Evolutionary conservation across 1,139 yeast genomes (phyloP).

Genomic region (Diutina scorzettiae): DNA sequence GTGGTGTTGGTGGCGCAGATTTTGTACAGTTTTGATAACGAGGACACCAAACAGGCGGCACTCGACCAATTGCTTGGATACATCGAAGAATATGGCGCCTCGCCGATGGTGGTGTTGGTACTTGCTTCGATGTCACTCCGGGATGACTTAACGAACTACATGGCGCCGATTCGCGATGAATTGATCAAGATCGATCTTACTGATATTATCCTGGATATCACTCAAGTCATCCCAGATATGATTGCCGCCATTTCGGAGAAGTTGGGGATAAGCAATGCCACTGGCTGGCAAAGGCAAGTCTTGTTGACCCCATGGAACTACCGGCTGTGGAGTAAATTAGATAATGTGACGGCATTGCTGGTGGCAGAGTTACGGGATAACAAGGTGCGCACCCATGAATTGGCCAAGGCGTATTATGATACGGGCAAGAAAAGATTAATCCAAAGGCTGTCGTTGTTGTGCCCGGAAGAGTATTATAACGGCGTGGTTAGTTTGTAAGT

Average conservation of each 20-base stretch:
- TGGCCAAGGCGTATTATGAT: slow-evolving; percentile 39
- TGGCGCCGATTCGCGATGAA: slow-evolving; percentile 58
- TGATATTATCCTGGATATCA: slow-evolving; percentile 37
- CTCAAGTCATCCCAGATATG: slow-evolving; percentile 47
- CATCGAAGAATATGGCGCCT: slow-evolving; percentile 52
- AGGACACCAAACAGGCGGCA: slow-evolving; percentile 74
- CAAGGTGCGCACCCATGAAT: slow-evolving; percentile 37
- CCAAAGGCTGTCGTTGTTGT: slow-evolving; percentile 40
- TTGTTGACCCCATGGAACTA: slow-evolving; percentile 62
- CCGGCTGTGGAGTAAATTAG: slow-evolving; percentile 56
- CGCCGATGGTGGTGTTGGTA: slow-evolving; percentile 53
- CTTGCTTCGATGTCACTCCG: slow-evolving; percentile 72
- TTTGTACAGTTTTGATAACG: slow-evolving; percentile 58
- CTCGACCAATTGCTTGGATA: slow-evolving; percentile 55
- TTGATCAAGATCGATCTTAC: slow-evolving; percentile 38
- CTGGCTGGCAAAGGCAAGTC: slow-evolving; percentile 60
- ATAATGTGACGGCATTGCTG: slow-evolving; percentile 30
- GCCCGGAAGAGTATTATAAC: neutral
- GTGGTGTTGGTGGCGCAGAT: slow-evolving; percentile 69
- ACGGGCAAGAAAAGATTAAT: slow-evolving; percentile 38
- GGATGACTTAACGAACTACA: slow-evolving; percentile 48
- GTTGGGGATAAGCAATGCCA: slow-evolving; percentile 9
- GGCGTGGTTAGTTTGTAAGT: too few relatives aligned
- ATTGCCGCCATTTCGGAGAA: slow-evolving; percentile 31
- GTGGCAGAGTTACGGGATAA: slow-evolving; percentile 40